phyloP scores from a whole-genome alignment of 768 basidiomycete genomes.

The Pleurotus salmoneostramineus region DNA sequence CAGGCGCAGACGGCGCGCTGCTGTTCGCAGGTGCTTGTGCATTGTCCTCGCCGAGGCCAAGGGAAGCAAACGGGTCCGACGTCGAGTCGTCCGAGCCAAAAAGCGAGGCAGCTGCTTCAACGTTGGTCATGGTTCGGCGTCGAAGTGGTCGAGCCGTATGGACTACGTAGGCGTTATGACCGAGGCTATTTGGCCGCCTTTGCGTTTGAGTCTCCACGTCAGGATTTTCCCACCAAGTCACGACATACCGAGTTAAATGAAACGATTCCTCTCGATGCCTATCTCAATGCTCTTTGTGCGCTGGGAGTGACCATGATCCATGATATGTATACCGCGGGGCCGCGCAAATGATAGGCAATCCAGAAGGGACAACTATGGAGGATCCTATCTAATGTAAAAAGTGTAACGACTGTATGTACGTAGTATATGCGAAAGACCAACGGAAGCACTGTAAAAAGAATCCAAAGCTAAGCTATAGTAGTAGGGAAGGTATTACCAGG shows the following conservation, averaged over 20 bases:
- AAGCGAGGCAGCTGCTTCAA: conserved; percentile 79
- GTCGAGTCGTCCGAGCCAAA: conserved; percentile 66
- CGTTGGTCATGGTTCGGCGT: conserved; percentile 45
- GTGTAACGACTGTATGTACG: conserved; percentile 2
- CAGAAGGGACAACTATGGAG: not conserved
- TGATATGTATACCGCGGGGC: not conserved
- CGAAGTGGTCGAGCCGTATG: not conserved
- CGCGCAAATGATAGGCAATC: not conserved
- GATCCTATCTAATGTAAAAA: not conserved
- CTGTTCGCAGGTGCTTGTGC: not conserved
- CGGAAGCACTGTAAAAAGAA: not conserved
- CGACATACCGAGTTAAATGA: conserved; percentile 16
- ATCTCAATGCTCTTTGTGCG: not conserved
- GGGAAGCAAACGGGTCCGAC: conserved; percentile 61
- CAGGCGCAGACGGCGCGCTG: not conserved
- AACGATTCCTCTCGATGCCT: not conserved
- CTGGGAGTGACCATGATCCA: not conserved
- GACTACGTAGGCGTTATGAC: not conserved
- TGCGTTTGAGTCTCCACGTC: not conserved
- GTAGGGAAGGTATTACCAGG: not conserved
- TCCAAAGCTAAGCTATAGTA: not conserved
- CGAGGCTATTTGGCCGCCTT: conserved; percentile 4
- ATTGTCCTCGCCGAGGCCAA: conserved; percentile 31
- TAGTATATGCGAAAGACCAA: not conserved
- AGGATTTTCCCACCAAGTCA: conserved; percentile 8